These are phyloP conservation scores for Globisporangium takayamanum DNA, from an alignment of 352 stramenopile species.

Conservation along the genomic window DNA sequence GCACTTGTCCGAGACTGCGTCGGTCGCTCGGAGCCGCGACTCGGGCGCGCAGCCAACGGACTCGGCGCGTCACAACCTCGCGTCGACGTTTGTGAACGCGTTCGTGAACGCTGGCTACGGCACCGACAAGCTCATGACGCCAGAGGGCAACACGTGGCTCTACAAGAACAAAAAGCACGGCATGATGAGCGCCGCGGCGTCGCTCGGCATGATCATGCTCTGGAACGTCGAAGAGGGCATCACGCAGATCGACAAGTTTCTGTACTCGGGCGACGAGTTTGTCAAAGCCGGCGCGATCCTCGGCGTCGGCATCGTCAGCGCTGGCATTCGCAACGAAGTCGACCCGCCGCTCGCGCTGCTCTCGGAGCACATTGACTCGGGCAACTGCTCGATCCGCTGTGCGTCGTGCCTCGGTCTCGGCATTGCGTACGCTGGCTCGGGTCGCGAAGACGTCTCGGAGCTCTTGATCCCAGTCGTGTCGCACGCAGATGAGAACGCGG, in stretches of 20 bases:
- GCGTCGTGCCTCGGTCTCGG: conserved; percentile 94
- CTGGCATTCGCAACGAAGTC: conserved; percentile 94
- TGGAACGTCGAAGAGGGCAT: conserved; percentile 99
- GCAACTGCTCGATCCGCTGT: conserved; percentile 92
- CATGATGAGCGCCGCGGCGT: conserved; percentile 98
- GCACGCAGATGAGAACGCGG: conserved; percentile 87
- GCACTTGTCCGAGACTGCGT: conserved; percentile 95
- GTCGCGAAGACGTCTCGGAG: conserved; percentile 96
- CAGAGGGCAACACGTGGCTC: conserved; percentile 95
- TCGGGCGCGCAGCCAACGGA: conserved; percentile 85
- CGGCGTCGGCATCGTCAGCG: conserved; percentile 94
- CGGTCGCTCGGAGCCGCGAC: conserved; percentile 62
- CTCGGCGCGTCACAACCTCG: conserved; percentile 97
- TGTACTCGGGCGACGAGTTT: conserved; percentile 97
- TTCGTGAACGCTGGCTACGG: conserved; percentile 99
- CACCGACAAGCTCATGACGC: conserved; percentile 94
- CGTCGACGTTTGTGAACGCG: conserved; percentile 99
- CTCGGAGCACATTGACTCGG: conserved; percentile 95
- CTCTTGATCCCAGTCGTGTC: conserved; percentile 93
- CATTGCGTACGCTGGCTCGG: conserved; percentile 97
- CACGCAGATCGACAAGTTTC: conserved; percentile 99
- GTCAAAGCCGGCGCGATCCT: conserved; percentile 98
- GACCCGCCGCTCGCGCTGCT: conserved; percentile 96
- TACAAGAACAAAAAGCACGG: conserved; percentile 99
- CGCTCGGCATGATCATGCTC: conserved; percentile 96